Conservation (phyloP, 1,284 basidiomycete genomes). For the Marasmius fiardii region DNA sequence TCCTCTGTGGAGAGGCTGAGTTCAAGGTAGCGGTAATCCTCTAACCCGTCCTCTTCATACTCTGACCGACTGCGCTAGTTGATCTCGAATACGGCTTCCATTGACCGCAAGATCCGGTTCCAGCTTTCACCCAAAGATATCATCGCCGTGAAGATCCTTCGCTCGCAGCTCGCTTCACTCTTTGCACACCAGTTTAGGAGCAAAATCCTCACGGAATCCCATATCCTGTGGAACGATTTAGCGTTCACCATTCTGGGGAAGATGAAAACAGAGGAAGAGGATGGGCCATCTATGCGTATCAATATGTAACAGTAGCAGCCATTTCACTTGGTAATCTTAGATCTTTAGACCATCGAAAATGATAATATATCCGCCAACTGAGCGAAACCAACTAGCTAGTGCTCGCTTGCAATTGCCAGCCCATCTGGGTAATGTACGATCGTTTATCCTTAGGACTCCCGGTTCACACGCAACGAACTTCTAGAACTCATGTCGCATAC, state of each 20-base stretch:
- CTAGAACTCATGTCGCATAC: neutral
- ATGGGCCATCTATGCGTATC: constrained; percentile 5
- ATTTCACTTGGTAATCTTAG: neutral
- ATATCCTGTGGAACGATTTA: constrained; percentile 69
- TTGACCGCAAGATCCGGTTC: constrained; percentile 88
- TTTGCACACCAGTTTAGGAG: constrained; percentile 68
- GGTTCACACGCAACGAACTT: too few species aligned
- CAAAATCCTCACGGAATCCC: constrained; percentile 55
- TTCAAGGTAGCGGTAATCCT: constrained; percentile 61
- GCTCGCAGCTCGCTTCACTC: constrained; percentile 61
- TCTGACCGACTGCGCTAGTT: constrained; percentile 45
- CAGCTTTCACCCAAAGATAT: constrained; percentile 68
- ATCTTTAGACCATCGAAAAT: too few species aligned
- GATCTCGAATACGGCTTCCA: constrained; percentile 64
- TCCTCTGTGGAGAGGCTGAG: constrained; percentile 92
- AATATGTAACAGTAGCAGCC: neutral
- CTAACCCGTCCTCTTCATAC: neutral
- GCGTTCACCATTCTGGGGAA: constrained; percentile 61
- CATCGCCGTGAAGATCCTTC: constrained; percentile 80
- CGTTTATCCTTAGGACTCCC: too few species aligned
- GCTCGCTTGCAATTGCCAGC: too few species aligned
- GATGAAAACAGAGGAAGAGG: constrained; percentile 28
- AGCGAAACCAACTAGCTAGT: too few species aligned
- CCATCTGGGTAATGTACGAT: too few species aligned
- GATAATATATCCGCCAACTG: too few species aligned